phyloP scores from a whole-genome alignment of 2,329 filamentous ascomycete genomes.

The Colletotrichum falcatum region DNA sequence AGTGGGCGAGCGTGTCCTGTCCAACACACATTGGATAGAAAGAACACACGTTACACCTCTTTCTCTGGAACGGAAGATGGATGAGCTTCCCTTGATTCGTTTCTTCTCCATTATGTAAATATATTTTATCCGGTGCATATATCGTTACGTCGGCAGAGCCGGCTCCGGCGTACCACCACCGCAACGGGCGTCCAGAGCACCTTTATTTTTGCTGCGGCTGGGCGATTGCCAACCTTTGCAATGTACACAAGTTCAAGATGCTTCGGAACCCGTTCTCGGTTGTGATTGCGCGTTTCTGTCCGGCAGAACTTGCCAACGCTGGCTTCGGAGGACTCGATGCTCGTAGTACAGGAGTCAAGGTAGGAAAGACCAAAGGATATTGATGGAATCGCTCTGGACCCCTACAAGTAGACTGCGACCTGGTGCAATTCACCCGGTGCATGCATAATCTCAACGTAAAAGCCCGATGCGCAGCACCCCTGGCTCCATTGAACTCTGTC shows the following conservation, averaged over 20 bases:
- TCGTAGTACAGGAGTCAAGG: no score
- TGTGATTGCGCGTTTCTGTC: not conserved
- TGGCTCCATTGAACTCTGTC: no score
- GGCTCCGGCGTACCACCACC: conserved; percentile 18
- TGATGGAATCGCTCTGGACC: no score
- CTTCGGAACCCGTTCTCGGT: not conserved
- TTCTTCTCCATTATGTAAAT: conserved; percentile 37
- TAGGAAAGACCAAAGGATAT: no score
- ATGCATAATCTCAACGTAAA: no score
- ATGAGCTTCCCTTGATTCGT: conserved; percentile 22
- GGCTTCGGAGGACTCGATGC: no score
- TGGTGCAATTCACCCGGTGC: no score
- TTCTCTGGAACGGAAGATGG: conserved; percentile 6
- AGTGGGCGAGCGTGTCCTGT: not conserved
- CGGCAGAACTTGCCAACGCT: no score
- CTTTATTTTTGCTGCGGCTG: conserved; percentile 22
- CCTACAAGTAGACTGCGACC: no score
- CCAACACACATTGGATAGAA: not conserved
- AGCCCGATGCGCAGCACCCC: no score
- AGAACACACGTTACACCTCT: not conserved
- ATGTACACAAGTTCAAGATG: conserved; percentile 30
- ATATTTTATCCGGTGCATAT: conserved; percentile 40
- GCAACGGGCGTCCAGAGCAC: conserved; percentile 12
- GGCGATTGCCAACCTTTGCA: conserved; percentile 27
- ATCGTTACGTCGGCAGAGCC: conserved; percentile 24